Evolutionary conservation across 2,329 filamentous ascomycete genomes (phyloP), one percentile per base, ranked within the genome.

Genomic region (Herpotrichia juniperi): DNA sequence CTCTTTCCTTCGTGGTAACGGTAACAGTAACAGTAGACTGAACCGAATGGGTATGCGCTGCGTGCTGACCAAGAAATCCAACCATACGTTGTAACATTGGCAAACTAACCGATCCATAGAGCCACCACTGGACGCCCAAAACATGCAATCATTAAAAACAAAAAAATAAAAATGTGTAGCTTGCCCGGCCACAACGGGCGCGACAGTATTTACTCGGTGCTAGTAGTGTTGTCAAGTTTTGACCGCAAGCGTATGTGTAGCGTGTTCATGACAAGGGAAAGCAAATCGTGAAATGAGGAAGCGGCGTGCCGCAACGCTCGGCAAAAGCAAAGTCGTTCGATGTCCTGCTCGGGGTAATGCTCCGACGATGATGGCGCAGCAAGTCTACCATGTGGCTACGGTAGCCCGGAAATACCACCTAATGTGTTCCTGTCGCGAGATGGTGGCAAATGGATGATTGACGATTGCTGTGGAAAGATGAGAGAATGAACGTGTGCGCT

Each of bases 341-440:
- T 42, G 37, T 31, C 37, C 46, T 46, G 44, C 24, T 48, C 50
- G 50, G 57, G 53, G 37, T 53, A 56, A 51, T 58, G 46, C 53
- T 48, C 56, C 49, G 56, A 52, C 43, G 49, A 47, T 50, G 53
- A 47, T 50, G 53, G 35, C 32, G 49, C 53, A 39, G 44, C 48
- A 30, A 34, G 45, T 22, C 35, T 25, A 26, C 35, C 43, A 46
- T 34, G 31, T 46, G 30, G 35, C 28, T 26, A 44, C 55, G 44
- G 50, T 45, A 53, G 52, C 43, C 25, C 30, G 40, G 35, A 37
- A 26, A 43, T 37, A 21, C 34, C 7, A 19, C 17, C 34, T 17
- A n/a, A 37, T 21, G 34, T 37, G 32, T 35, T 35, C 8, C 8
- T 30, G 26, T 12, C 26, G 9, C 32, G 32, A 4, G 12, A 12